Evolutionary conservation across 148 eudicot species (phyloP), one percentile per base, ranked within the genome.

Genomic region (Cornus suecica): DNA sequence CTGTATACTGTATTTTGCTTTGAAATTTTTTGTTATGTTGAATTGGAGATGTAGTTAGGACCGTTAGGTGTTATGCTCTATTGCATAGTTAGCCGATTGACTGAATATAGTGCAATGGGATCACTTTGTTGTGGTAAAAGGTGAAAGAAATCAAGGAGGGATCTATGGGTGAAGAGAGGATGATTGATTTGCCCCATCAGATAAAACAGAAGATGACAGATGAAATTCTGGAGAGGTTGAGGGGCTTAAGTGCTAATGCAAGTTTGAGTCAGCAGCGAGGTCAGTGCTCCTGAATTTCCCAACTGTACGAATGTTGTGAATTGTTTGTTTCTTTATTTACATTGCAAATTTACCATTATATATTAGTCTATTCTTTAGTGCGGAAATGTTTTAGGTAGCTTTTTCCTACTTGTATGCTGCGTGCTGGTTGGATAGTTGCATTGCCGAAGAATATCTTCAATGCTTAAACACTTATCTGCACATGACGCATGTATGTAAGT

Each of bases 181-280:
- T n/a, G 25, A 63, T 81, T 15, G 65, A 84, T 30, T 77, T 92
- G 81, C 90, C 98, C 0, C 67, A 34, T 52, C 86, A 79, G 71
- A 64, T 90, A 79, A 92, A 86, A 72, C 89, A 83, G 71, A 83
- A 85, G 88, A 70, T 94, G 62, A 77, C 81, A 64, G 87, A 83
- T 73, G 95, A 88, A 73, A 83, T 94, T 66, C 52, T 89, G 66
- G 79, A 71, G 75, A 82, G 77, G 70, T 82, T 94, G 77, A 89
- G 83, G 83, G 64, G 80, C 58, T 81, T 89, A 83, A 82, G 83
- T 69, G 82, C 75, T 67, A 72, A 74, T 72, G 87, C 90, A 70
- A 87, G 83, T 82, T 56, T 76, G 18, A 92, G 83, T 63, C 81
- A 77, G 78, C 94, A 89, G 80, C 83, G 84, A 83, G 99, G 97